Conservation (phyloP, 345 rosid species). For the Clausena lansium region DNA sequence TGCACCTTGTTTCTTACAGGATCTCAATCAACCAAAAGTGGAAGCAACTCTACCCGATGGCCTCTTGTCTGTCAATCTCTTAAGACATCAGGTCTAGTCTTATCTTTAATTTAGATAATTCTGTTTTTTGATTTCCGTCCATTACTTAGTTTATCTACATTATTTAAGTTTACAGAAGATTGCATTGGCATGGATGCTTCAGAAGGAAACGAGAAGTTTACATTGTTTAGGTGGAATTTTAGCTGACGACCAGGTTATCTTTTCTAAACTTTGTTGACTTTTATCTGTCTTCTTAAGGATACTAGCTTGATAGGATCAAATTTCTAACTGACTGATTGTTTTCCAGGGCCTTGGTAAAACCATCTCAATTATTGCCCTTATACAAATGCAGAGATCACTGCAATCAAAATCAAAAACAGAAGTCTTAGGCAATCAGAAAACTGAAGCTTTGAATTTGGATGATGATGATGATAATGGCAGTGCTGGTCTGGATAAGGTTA, state of each 20-base stretch:
- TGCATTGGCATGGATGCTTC: constrained; percentile 98
- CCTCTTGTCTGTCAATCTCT: constrained; percentile 78
- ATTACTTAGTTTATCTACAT: constrained; percentile 12
- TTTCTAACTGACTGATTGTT: constrained; percentile 6
- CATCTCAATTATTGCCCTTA: constrained; percentile 87
- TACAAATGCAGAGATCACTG: constrained; percentile 63
- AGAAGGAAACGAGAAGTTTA: constrained; percentile 78
- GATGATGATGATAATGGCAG: constrained; percentile 59
- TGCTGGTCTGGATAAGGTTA: constrained; percentile 32
- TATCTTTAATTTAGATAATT: constrained; percentile 7
- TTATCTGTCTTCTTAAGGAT: neutral
- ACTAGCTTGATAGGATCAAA: neutral
- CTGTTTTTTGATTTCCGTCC: constrained; percentile 4
- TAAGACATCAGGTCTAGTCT: constrained; percentile 82
- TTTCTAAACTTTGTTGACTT: neutral
- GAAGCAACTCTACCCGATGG: constrained; percentile 74
- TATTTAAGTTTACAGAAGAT: constrained; percentile 62
- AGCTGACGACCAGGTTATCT: constrained; percentile 95
- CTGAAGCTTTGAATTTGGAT: constrained; percentile 85
- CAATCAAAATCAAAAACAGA: constrained; percentile 58
- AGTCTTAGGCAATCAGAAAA: constrained; percentile 37
- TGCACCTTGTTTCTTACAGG: constrained; percentile 44
- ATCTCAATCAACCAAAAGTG: constrained; percentile 76
- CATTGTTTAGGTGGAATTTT: constrained; percentile 92
- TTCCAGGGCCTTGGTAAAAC: constrained; percentile 98